These are phyloP conservation scores for Orbilia javanica DNA, from an alignment of 2,329 filamentous ascomycete genomes.

Conservation along the genomic window DNA sequence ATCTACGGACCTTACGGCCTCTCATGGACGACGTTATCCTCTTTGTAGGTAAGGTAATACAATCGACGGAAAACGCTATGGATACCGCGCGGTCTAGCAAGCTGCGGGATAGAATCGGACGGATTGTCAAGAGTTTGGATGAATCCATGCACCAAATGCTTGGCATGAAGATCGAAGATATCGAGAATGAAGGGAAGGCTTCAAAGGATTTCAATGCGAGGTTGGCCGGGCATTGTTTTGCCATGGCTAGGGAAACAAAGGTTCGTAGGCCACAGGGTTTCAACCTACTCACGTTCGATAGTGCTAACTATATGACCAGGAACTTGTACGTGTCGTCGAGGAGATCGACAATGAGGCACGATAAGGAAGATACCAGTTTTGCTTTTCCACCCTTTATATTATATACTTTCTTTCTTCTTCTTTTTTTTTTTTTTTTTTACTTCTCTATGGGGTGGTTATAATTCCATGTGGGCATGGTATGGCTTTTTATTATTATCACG, in stretches of 20 bases:
- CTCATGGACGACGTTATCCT: constrained; percentile 76
- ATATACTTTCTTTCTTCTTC: neutral
- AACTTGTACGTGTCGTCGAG: constrained; percentile 61
- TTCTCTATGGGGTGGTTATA: constrained; percentile 7
- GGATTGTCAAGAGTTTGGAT: constrained; percentile 70
- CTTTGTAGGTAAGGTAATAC: constrained; percentile 78
- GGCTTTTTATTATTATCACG: constrained; percentile 24
- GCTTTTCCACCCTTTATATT: neutral
- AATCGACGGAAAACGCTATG: constrained; percentile 73
- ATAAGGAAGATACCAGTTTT: constrained; percentile 6
- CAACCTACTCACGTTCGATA: neutral
- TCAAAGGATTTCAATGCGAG: constrained; percentile 75
- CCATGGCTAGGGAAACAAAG: constrained; percentile 84
- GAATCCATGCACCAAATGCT: constrained; percentile 73
- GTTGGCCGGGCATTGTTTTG: constrained; percentile 86
- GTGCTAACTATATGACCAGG: constrained; percentile 47
- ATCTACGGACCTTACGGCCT: constrained; percentile 73
- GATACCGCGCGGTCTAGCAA: constrained; percentile 33
- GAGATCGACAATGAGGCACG: constrained; percentile 60
- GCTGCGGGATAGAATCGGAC: constrained; percentile 64
- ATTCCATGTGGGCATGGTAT: constrained; percentile 21
- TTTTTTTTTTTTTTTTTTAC: neutral
- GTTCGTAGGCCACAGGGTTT: constrained; percentile 63
- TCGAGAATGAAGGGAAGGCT: constrained; percentile 71
- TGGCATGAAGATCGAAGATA: constrained; percentile 73